Conservation (phyloP, 176 grass and related monocot genomes). For the Chrysopogon serrulatus region DNA sequence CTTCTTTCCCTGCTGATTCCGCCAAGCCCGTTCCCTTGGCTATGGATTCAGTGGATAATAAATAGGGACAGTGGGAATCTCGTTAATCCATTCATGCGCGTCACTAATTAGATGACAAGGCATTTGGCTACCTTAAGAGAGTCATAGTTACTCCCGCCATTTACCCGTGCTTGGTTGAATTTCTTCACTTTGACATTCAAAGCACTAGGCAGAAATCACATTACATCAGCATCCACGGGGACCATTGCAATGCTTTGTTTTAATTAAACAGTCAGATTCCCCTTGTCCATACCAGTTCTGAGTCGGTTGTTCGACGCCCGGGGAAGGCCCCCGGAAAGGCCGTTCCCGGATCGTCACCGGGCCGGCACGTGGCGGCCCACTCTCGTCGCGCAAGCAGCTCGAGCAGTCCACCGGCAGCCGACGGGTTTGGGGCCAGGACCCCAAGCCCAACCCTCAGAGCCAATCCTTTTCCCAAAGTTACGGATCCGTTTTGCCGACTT, state of each 20-base stretch:
- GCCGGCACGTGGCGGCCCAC: too few relatives aligned
- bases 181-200: constrained; percentile 42
- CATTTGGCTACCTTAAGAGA: constrained; percentile 51
- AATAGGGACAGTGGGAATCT: too few relatives aligned
- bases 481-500: constrained; percentile 64
- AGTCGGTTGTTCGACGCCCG: constrained; percentile 19
- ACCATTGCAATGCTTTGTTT: constrained; percentile 79
- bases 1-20: too few relatives aligned
- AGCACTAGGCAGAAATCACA: constrained; percentile 84
- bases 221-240: constrained; percentile 65
- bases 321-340: not conserved
- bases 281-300: constrained; percentile 59
- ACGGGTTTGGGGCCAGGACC: too few relatives aligned
- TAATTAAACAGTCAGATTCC: constrained; percentile 77
- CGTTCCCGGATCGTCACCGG: constrained; percentile 13
- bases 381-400: too few relatives aligned
- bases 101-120: constrained; percentile 63
- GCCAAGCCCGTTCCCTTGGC: too few relatives aligned
- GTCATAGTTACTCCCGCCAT: constrained; percentile 42
- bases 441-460: too few relatives aligned
- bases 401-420: too few relatives aligned
- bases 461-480: too few relatives aligned
- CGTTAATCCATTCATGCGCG: constrained; percentile 46
- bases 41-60: too few relatives aligned
- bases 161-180: constrained; percentile 48